Evolutionary conservation across 2,329 filamentous ascomycete genomes (phyloP).

Genomic region (Phoma sp.): DNA sequence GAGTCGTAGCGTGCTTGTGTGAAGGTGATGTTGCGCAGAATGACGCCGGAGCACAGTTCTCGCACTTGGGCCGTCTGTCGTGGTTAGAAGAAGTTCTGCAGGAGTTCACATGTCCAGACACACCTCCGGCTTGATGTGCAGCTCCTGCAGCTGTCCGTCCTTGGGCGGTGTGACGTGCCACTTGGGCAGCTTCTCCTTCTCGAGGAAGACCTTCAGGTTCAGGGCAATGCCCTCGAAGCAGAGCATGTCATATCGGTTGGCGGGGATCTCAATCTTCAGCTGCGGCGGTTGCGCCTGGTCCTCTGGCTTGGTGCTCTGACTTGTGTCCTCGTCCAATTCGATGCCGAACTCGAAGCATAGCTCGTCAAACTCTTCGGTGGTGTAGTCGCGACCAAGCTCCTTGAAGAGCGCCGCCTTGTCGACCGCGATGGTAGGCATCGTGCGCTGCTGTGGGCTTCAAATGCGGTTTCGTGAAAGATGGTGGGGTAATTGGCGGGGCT

Average conservation of each 20-base stretch:
- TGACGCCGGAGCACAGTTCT: conserved; percentile 86
- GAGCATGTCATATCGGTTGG: conserved; percentile 92
- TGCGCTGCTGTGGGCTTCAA: conserved; percentile 40
- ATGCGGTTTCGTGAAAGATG: conserved; percentile 23
- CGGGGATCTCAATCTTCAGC: conserved; percentile 97
- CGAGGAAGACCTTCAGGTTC: conserved; percentile 94
- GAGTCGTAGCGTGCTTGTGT: conserved; percentile 90
- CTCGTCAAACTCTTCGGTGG: conserved; percentile 93
- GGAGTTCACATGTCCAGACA: conserved; percentile 15
- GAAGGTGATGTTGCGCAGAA: conserved; percentile 90
- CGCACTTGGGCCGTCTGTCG: conserved; percentile 76
- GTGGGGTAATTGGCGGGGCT: conserved; percentile 42
- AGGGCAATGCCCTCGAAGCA: conserved; percentile 96
- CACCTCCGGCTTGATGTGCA: conserved; percentile 75
- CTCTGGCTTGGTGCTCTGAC: conserved; percentile 42
- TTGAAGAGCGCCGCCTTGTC: conserved; percentile 96
- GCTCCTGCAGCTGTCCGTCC: conserved; percentile 75
- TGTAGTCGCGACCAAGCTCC: conserved; percentile 88
- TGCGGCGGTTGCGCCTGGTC: conserved; percentile 79
- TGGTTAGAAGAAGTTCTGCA: conserved; percentile 19
- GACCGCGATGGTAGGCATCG: conserved; percentile 95
- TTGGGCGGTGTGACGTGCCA: conserved; percentile 77
- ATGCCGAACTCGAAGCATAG: conserved; percentile 99
- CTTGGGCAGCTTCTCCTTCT: conserved; percentile 75
- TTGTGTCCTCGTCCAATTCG: conserved; percentile 87